Evolutionary conservation across 1,284 basidiomycete species (phyloP).

Genomic region (Fomitopsis pinicola): DNA sequence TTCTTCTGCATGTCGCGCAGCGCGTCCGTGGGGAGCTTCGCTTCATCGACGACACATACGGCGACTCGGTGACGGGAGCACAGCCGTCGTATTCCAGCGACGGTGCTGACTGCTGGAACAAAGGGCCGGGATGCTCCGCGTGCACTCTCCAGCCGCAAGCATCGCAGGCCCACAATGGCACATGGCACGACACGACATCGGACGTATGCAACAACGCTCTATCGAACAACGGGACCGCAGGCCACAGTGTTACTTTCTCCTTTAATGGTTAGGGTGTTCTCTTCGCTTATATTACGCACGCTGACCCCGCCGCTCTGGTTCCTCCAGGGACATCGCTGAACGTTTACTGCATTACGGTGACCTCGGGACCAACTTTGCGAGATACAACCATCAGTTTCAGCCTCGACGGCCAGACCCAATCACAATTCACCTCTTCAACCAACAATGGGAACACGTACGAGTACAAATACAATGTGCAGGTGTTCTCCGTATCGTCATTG

Average conservation of each 20-base stretch:
- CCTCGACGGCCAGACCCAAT: neutral
- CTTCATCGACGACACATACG: neutral
- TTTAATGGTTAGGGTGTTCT: neutral
- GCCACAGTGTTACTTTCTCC: neutral
- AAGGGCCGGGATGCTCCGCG: neutral
- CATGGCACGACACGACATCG: neutral
- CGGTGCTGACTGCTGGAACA: neutral
- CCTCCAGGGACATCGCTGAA: neutral
- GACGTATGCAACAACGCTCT: neutral
- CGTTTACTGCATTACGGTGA: neutral
- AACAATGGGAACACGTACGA: neutral
- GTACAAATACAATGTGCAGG: neutral
- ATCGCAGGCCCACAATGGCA: neutral
- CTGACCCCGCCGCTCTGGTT: neutral
- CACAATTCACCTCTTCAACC: neutral
- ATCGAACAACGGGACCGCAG: neutral
- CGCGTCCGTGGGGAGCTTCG: neutral
- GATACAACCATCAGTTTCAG: too few species aligned
- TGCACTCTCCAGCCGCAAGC: neutral
- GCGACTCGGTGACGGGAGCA: neutral
- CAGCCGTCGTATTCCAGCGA: neutral
- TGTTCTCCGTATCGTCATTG: neutral
- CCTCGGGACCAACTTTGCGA: too few species aligned
- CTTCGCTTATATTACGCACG: neutral
- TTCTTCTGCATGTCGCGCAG: too few species aligned